Evolutionary conservation across 2,329 filamentous ascomycete species (phyloP).

Genomic region (Fusarium sp.): DNA sequence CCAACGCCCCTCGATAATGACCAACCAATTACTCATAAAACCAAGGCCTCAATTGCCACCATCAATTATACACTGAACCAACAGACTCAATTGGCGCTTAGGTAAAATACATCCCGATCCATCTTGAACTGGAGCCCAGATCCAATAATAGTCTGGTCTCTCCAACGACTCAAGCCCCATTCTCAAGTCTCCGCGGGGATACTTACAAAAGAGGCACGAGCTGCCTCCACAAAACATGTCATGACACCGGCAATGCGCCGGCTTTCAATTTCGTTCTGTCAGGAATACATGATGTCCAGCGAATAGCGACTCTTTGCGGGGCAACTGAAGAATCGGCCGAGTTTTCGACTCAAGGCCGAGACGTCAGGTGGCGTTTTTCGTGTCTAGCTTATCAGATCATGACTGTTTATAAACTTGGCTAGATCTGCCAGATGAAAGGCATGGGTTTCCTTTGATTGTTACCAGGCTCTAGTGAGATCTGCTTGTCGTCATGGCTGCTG

Average conservation of each 20-base stretch:
- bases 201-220: background rate
- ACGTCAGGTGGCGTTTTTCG: background rate
- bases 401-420: background rate
- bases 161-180: background rate
- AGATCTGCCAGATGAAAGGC: background rate
- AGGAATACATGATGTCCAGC: background rate
- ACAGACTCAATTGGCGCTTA: background rate
- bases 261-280: background rate
- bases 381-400: background rate
- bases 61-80: background rate
- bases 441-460: background rate
- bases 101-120: background rate
- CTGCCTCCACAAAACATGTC: background rate
- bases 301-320: background rate
- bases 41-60: background rate
- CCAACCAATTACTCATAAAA: background rate
- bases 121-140: background rate
- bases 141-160: background rate
- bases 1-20: background rate
- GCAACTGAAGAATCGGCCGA: background rate
- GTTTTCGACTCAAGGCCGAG: background rate
- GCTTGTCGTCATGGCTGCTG: slow-evolving; percentile 4
- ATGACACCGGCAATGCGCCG: background rate
- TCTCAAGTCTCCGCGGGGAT: background rate
- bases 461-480: background rate